phyloP scores from a whole-genome alignment of 2,329 filamentous ascomycete species.

The Calonectria hongkongensis region DNA sequence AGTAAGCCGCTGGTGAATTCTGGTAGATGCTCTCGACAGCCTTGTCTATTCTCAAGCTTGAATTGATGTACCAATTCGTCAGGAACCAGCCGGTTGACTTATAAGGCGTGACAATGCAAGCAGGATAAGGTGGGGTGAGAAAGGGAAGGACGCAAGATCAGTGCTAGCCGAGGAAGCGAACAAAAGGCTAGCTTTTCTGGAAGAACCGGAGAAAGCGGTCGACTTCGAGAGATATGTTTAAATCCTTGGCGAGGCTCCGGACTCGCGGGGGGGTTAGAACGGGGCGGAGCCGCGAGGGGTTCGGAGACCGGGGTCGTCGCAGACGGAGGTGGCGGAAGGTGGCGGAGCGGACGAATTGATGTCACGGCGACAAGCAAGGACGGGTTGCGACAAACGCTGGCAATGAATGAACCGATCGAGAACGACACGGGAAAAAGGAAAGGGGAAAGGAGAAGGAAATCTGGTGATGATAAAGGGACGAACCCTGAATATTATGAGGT shows the following conservation, averaged over 20 bases:
- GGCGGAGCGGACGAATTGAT: constrained; percentile 32
- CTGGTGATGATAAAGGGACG: constrained; percentile 19
- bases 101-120: background rate
- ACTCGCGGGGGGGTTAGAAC: constrained; percentile 48
- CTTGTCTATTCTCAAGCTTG: background rate
- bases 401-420: background rate
- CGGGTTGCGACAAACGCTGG: background rate
- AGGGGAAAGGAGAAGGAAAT: background rate
- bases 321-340: constrained; percentile 47
- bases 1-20: background rate
- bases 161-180: background rate
- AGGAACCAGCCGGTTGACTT: constrained; percentile 4
- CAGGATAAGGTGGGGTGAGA: background rate
- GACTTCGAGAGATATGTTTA: constrained; percentile 10
- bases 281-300: constrained; percentile 52
- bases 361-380: constrained; percentile 23
- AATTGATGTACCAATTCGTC: constrained; percentile 3
- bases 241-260: constrained; percentile 41
- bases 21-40: background rate
- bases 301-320: constrained; percentile 42
- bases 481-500: constrained; percentile 44
- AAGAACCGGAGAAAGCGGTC: background rate
- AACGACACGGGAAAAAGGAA: background rate
- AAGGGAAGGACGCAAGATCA: background rate
- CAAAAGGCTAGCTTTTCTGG: background rate